phyloP scores from a whole-genome alignment of 2,329 filamentous ascomycete species.

The Tolypocladium ophioglossoides region DNA sequence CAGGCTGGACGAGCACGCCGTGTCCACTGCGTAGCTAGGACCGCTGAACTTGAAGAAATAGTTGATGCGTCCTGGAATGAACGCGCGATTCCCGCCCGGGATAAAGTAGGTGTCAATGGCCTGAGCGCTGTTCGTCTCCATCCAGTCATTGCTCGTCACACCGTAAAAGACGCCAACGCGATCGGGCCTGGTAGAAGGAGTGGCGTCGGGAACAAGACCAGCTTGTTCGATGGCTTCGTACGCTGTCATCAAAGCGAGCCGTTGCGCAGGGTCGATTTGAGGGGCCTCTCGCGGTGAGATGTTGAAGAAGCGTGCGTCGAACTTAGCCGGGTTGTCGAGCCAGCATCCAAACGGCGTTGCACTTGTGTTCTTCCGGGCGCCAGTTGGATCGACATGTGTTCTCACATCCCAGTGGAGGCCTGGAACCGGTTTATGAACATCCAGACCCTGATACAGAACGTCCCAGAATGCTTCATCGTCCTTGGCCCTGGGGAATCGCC shows the following conservation, averaged over 20 bases:
- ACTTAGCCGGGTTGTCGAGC: constrained; percentile 54
- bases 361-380: constrained; percentile 51
- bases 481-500: constrained; percentile 51
- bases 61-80: constrained; percentile 7
- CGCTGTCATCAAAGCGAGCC: constrained; percentile 52
- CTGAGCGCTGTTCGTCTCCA: constrained; percentile 63
- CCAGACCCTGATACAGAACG: constrained; percentile 51
- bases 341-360: constrained; percentile 26
- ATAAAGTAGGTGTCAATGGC: constrained; percentile 52
- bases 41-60: not conserved
- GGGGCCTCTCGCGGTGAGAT: constrained; percentile 58
- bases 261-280: constrained; percentile 53
- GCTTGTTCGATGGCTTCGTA: constrained; percentile 61
- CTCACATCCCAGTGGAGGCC: constrained; percentile 51
- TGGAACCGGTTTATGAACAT: constrained; percentile 49
- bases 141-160: constrained; percentile 66
- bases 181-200: constrained; percentile 38
- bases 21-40: constrained; percentile 48
- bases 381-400: constrained; percentile 49
- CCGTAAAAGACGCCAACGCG: constrained; percentile 66
- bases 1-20: constrained; percentile 67
- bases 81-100: constrained; percentile 29
- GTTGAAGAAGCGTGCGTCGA: constrained; percentile 62
- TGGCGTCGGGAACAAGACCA: constrained; percentile 52
- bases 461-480: constrained; percentile 54